Evolutionary conservation across 768 basidiomycete species (phyloP).

Genomic region (Serpula lacrymans): DNA sequence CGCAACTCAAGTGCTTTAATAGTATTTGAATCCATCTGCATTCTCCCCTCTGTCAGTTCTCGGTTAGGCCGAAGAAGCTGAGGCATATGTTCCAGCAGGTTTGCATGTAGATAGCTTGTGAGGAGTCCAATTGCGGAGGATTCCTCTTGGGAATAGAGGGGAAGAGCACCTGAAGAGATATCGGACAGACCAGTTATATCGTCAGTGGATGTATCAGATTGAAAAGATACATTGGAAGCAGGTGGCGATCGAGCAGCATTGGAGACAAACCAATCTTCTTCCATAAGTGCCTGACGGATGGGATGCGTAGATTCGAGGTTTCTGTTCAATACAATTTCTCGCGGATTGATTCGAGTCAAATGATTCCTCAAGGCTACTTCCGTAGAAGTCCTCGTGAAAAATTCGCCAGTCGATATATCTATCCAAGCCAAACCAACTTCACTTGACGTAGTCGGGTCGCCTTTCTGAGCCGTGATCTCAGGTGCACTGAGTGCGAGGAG

Average conservation of each 20-base stretch:
- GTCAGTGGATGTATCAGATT: constrained; percentile 11
- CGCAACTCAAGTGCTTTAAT: constrained; percentile 86
- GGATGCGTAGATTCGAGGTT: constrained; percentile 42
- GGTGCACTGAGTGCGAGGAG: constrained; percentile 60
- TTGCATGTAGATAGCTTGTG: constrained; percentile 58
- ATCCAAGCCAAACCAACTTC: constrained; percentile 87
- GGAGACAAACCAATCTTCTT: constrained; percentile 56
- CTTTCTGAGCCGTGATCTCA: constrained; percentile 6
- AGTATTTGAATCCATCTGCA: constrained; percentile 89
- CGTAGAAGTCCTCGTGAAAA: constrained; percentile 67
- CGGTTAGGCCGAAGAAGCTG: constrained; percentile 50
- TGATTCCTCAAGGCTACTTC: constrained; percentile 69
- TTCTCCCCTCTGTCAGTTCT: constrained; percentile 54
- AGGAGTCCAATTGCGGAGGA: constrained; percentile 57
- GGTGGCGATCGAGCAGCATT: constrained; percentile 30
- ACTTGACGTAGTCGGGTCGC: constrained; percentile 7
- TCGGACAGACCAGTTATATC: constrained; percentile 13
- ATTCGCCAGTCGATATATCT: constrained; percentile 92
- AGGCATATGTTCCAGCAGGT: constrained; percentile 80
- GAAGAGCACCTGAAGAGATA: constrained; percentile 3
- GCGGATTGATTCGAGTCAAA: constrained; percentile 74
- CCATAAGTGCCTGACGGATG: constrained; percentile 44
- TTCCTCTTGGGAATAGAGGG: constrained; percentile 40
- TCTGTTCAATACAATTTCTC: constrained; percentile 72
- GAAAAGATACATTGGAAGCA: not conserved